Evolutionary conservation across 345 rosid species (phyloP), one percentile per base, ranked within the genome.

Genomic region (Eucalyptus regnans): DNA sequence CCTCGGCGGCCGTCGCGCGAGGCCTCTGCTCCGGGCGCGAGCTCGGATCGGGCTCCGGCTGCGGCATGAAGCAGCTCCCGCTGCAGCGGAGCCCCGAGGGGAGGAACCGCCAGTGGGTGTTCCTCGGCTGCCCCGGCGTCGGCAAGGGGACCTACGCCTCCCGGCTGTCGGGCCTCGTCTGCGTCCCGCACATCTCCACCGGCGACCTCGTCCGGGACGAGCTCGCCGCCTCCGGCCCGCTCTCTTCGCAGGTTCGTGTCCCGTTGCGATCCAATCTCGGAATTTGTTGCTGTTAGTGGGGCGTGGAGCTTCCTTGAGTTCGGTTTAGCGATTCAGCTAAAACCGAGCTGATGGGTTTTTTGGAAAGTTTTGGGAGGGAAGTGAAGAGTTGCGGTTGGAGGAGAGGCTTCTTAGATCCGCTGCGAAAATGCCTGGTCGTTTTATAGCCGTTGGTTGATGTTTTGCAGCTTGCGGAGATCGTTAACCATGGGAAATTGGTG

Each of bases 81-180:
- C 88, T 89, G 52, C 87, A 88, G 33, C 87, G 86, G 52, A 91
- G 90, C 16, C 85, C 90, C 20, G 86, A 91, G 92, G 94, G 92
- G 11, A 92, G 94, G 88, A 94, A 92, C 86, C 93, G 92, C 87
- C 99, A 97, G 89, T 98, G 99, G 99, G 99, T 96, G 9, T 98
- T 98, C 88, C 97, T 97, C 7, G 99, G 99, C 86, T 98, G 99
- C 76, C 99, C 99, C 2, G 99, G 99, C 87, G 99, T 98, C 37
- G 99, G 99, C 15, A 98, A 98, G 93, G 99, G 99, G 4, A 97
- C 99, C 4, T 98, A 98, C 51, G 98, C 99, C 52, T 98, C 99
- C 51, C 97, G 96, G 48, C 95, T 98, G 79, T 98, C 99, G 51
- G 86, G 86, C 90, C 94, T 97, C 92, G 94, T 98, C 89, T 94